Evolutionary conservation across 257 asterid species (phyloP), one percentile per base, ranked within the genome.

Genomic region (Nicotiana knightiana): DNA sequence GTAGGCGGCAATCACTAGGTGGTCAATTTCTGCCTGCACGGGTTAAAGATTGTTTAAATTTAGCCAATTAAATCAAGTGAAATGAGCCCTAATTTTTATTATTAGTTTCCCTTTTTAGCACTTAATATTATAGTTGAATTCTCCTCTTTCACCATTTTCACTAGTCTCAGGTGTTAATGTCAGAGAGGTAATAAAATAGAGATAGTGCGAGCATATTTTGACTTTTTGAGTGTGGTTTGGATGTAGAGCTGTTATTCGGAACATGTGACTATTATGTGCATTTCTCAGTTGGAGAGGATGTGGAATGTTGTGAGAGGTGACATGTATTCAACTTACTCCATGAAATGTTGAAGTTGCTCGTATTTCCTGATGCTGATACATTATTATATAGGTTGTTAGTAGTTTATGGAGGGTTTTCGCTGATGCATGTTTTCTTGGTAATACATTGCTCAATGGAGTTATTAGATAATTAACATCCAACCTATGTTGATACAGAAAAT

Each of bases 401-500:
- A 37, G 46, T 37, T 37, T 37, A 37, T 6, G 9, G 46, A 37
- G 46, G 46, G 6, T 37, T 37, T 37, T 37, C 46, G 8, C 46
- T 37, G 39, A 35, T 35, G 46, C 46, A 37, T 37, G 46, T 37
- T 37, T 37, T 37, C 46, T 5, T 37, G 9, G 46, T 37, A 5
- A 37, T 37, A 37, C 9, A 6, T 37, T 37, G 9, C 46, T 37
- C 9, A 37, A 32, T 2, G 35, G 35, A 37, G 46, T 37, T 37
- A 5, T 76, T 75, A 13, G 12, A 33, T 37, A 16, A 5, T 5
- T 39, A 61, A 79, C 16, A 13, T 64, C 15, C 46, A 0, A 9
- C 11, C 24, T 43, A 13, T 64, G 4, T 53, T 81, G 32, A 32
- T 83, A 85, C 92, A 95, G 97, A 93, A 90, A 93, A 84, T 91